These are phyloP conservation scores for Grigorovia yakushimaensis DNA, from an alignment of 805 yeast species.

Conservation along the genomic window DNA sequence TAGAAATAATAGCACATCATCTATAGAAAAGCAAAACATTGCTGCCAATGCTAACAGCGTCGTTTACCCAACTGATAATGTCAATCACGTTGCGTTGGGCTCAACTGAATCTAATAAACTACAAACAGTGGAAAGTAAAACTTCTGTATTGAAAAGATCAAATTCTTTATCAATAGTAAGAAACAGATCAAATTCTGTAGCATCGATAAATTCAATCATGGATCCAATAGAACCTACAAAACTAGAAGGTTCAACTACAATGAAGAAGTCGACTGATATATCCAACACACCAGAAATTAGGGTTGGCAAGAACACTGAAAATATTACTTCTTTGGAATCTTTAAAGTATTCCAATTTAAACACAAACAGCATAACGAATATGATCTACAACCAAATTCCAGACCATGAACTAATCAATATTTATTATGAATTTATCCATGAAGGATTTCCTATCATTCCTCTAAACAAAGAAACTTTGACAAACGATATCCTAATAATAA, in stretches of 20 bases:
- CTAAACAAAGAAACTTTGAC: constrained; percentile 27
- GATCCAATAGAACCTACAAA: neutral
- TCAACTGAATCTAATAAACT: neutral
- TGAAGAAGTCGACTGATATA: neutral
- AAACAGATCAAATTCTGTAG: constrained; percentile 6
- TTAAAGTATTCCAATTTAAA: neutral
- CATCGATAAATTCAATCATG: constrained; percentile 6
- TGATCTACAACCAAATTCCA: constrained; percentile 22
- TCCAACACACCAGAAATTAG: neutral
- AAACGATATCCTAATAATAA: constrained; percentile 22
- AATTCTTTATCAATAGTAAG: neutral
- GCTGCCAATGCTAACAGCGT: neutral
- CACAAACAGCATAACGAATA: neutral
- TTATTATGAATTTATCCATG: constrained; percentile 39
- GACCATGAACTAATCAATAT: constrained; percentile 34
- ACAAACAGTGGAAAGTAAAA: neutral
- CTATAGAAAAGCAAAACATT: neutral
- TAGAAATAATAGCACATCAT: neutral
- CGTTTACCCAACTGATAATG: neutral
- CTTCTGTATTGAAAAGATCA: constrained; percentile 1
- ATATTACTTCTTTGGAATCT: neutral
- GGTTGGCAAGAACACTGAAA: neutral
- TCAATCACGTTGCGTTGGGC: neutral
- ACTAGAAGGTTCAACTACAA: neutral
- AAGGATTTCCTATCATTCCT: constrained; percentile 32